Base-by-base conservation (phyloP, 257 asterid species). In the Galeopsis tetrahit region DNA sequence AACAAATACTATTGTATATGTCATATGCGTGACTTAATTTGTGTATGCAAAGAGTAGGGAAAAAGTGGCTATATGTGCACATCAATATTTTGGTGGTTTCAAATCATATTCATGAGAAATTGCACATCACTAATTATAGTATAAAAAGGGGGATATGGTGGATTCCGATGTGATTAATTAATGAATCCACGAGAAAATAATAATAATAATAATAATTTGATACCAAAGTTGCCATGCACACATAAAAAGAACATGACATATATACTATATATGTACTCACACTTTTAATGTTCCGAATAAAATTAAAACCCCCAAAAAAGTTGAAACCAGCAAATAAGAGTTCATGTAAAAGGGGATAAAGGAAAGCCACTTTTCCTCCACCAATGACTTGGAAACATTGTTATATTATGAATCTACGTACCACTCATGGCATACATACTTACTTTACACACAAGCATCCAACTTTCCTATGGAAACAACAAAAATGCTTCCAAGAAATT, bases 401-500 rank as follows among this genome's bases (percentile, higher is more conserved):
- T 63, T 71, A 42, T 72, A 63, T 61, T 66, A 73, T 61, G 72
- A 51, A 60, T 48, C 75, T 53, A 69, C 1, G 0, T 21, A 21
- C 69, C 67, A 49, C 2, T 6, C 44, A 71, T 76, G 55, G 44
- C 17, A 40, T 53, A 68, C 53, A 78, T 59, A 70, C 39, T 80
- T 68, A 78, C 87, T 83, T 88, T 82, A 79, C 84, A 83, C 82
- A 73, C 36, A 85, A 82, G 86, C 86, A 81, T 83, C 75, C 82
- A 72, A 80, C 88, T 80, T 87, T 75, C 36, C 21, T 46, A 59
- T 38, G 52, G 39, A 68, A 82, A 72, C 63, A 46, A 32, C 70
- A 36, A 69, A 69, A 64, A 21, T n/a, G 10, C 60, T 7, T 53
- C 34, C 60, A 38, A n/a, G n/a, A n/a, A n/a, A 38, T 38, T 38